Percentiles rank a stretch among this genome's conserved stretches.
Evolutionary conservation across 352 stramenopile species (phyloP).

Genomic region (Aphanomyces invadans): DNA sequence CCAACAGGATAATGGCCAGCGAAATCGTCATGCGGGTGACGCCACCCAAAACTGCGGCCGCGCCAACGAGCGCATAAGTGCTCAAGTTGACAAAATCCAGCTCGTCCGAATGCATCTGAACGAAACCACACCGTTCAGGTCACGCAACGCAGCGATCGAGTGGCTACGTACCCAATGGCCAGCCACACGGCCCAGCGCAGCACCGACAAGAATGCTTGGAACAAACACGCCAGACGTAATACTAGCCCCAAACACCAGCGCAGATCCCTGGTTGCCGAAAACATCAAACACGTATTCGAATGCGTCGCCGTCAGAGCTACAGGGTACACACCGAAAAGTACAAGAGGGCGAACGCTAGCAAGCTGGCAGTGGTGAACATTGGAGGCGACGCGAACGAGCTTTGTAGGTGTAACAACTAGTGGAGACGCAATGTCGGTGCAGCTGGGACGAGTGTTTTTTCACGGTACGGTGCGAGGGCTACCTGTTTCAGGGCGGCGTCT

Average conservation of each 20-base stretch:
- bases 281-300: no score
- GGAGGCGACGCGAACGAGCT: background rate
- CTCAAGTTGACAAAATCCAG: slow-evolving; percentile 25
- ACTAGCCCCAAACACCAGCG: slow-evolving; percentile 6
- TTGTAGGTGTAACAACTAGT: slow-evolving; percentile 18
- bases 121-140: no score
- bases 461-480: slow-evolving; percentile 49
- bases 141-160: no score
- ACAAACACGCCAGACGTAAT: slow-evolving; percentile 21
- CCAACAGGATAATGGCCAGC: slow-evolving; percentile 87
- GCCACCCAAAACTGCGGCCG: slow-evolving; percentile 78
- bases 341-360: slow-evolving; percentile 5
- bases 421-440: no score
- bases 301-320: background rate
- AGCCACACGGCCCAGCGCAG: slow-evolving; percentile 4
- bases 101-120: slow-evolving; percentile 18
- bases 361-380: slow-evolving; percentile 3
- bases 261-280: slow-evolving; percentile 17
- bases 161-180: background rate
- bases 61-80: slow-evolving; percentile 87
- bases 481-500: slow-evolving; percentile 63
- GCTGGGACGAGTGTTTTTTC: background rate
- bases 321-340: slow-evolving; percentile 5
- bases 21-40: slow-evolving; percentile 90
- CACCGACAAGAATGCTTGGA: slow-evolving; percentile 13